phyloP scores from a whole-genome alignment of 2,329 filamentous ascomycete genomes.

The Stagonosporopsis chrysanthemi region DNA sequence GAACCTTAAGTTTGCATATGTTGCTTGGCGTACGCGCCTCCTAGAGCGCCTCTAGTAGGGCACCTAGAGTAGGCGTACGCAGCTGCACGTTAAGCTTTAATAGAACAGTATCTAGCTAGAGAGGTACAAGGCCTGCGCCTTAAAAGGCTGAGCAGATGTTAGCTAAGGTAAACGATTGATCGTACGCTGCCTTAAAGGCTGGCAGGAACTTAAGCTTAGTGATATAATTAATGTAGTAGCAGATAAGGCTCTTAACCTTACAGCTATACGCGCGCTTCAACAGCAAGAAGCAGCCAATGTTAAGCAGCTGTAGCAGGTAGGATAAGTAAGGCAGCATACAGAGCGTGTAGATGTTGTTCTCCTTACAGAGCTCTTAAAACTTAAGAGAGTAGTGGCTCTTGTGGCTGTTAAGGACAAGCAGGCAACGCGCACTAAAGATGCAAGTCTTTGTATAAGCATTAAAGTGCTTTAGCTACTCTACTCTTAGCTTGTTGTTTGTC shows the following conservation, averaged over 20 bases:
- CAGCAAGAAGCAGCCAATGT: too few relatives aligned
- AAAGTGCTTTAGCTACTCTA: too few relatives aligned
- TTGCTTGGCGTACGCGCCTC: constrained; percentile 2
- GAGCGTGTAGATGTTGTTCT: constrained; percentile 47
- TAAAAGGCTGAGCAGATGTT: constrained; percentile 38
- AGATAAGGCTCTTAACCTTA: too few relatives aligned
- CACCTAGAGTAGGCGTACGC: too few relatives aligned
- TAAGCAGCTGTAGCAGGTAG: constrained; percentile 50
- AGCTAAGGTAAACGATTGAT: constrained; percentile 30
- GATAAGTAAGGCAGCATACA: constrained; percentile 34
- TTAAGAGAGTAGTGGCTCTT: constrained; percentile 42
- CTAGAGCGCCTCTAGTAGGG: neutral
- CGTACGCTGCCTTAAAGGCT: constrained; percentile 33
- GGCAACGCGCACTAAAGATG: too few relatives aligned
- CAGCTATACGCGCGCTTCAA: too few relatives aligned
- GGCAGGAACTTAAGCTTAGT: constrained; percentile 12
- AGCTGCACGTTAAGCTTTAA: too few relatives aligned
- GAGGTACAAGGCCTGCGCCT: constrained; percentile 37
- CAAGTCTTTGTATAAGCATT: too few relatives aligned
- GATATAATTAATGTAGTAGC: constrained; percentile 8
- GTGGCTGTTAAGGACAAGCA: too few relatives aligned
- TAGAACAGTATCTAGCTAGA: too few relatives aligned
- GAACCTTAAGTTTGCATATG: constrained; percentile 14
- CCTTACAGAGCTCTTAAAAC: constrained; percentile 35
- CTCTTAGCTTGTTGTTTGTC: too few relatives aligned